These are phyloP conservation scores for Pugionium dolabratum DNA, from an alignment of 345 rosid genomes.

Conservation along the genomic window DNA sequence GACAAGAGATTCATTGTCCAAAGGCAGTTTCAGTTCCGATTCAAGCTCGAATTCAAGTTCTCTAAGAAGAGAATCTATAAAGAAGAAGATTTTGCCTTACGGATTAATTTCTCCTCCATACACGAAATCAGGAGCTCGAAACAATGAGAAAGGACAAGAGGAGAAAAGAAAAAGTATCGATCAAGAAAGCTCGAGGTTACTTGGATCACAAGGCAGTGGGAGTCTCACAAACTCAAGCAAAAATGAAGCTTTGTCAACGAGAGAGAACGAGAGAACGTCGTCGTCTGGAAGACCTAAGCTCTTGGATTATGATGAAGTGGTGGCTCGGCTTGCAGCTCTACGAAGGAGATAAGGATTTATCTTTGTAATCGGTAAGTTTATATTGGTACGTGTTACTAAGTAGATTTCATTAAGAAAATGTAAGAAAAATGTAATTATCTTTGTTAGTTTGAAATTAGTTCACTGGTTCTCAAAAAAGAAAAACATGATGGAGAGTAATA, in stretches of 20 bases:
- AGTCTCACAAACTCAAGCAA: conserved; percentile 18
- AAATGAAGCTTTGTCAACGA: not conserved
- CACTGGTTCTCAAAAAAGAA: not conserved
- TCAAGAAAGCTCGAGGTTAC: conserved; percentile 42
- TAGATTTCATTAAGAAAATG: not conserved
- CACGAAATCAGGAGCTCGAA: conserved; percentile 30
- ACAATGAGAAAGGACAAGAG: conserved; percentile 38
- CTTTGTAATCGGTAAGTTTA: not conserved
- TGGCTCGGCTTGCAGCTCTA: conserved; percentile 31
- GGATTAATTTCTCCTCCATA: conserved; percentile 60
- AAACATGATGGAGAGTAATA: not conserved
- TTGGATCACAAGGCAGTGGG: conserved; percentile 28
- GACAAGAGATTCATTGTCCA: conserved; percentile 33
- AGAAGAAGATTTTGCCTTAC: conserved; percentile 41
- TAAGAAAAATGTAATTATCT: not conserved
- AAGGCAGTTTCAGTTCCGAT: conserved; percentile 49
- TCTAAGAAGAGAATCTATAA: conserved; percentile 41
- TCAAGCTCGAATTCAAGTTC: conserved; percentile 42
- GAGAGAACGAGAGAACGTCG: conserved; percentile 32
- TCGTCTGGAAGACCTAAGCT: conserved; percentile 21
- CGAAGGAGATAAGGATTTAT: conserved; percentile 26
- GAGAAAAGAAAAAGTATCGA: conserved; percentile 5
- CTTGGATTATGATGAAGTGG: conserved; percentile 38
- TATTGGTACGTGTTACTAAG: not conserved
- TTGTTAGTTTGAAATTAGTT: conserved; percentile 11